A percentile compares a stretch with the other conserved stretches of the same genome.
Evolutionary conservation across 179 eudicot genomes (phyloP).

Genomic region (Amaranthus tricolor): DNA sequence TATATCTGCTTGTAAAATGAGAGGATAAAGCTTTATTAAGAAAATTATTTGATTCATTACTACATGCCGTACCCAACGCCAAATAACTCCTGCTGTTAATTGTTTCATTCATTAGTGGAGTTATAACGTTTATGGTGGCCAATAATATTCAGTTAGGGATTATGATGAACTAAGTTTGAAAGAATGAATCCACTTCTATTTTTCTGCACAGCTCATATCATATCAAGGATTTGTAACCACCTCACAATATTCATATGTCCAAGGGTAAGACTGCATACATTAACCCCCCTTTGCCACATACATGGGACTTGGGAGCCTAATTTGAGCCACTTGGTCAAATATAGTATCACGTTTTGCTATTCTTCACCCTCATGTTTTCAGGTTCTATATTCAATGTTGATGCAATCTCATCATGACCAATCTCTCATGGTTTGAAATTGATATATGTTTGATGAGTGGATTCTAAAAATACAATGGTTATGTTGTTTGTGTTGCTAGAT

Average conservation of each 20-base stretch:
- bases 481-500: conserved; percentile 40
- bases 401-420: not conserved
- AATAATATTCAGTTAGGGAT: no score
- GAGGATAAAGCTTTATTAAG: not conserved
- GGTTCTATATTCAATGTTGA: not conserved
- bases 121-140: no score
- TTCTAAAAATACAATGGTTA: not conserved
- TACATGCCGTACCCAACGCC: no score
- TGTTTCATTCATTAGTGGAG: no score
- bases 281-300: not conserved
- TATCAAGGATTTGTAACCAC: not conserved
- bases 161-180: no score
- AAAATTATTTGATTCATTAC: no score
- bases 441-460: not conserved
- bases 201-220: no score
- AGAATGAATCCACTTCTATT: no score
- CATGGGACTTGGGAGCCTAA: not conserved
- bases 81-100: no score
- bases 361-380: not conserved
- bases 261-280: not conserved
- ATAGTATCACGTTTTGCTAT: not conserved
- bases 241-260: not conserved
- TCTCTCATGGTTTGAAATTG: not conserved
- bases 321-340: not conserved
- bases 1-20: not conserved